Percentiles rank a stretch among this genome's conserved stretches.
phyloP scores from a whole-genome alignment of 192 early-diverging fungal genomes.

The Allomyces macrogynus region DNA sequence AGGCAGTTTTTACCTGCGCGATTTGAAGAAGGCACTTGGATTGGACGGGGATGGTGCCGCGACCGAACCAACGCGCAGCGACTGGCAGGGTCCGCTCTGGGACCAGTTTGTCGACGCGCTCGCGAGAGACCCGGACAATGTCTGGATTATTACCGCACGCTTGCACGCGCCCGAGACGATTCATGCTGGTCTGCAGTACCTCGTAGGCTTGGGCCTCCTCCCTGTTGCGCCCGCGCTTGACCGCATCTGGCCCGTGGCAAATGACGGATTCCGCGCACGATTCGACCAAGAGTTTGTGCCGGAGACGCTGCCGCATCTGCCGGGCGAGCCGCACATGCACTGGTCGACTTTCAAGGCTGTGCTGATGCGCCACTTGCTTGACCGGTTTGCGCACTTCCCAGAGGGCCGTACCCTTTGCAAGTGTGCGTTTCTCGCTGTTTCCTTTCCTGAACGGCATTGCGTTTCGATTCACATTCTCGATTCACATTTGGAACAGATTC shows the following conservation, averaged over 20 bases:
- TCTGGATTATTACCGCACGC: not conserved
- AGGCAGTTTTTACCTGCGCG: not conserved
- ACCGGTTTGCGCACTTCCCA: too few species aligned
- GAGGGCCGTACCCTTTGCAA: too few species aligned
- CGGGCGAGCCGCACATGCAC: not conserved
- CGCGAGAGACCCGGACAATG: not conserved
- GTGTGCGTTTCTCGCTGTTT: too few species aligned
- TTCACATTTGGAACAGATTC: too few species aligned
- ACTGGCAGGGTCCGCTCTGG: not conserved
- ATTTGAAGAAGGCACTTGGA: not conserved
- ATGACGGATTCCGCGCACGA: not conserved
- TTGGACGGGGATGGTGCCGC: not conserved
- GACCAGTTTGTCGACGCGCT: not conserved
- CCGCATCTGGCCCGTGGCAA: not conserved
- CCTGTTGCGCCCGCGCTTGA: not conserved
- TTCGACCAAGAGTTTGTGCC: not conserved
- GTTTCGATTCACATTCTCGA: too few species aligned
- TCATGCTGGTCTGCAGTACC: not conserved
- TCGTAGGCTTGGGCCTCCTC: not conserved
- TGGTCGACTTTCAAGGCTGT: not conserved
- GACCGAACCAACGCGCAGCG: too few species aligned
- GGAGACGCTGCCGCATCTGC: not conserved
- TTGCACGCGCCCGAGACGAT: not conserved
- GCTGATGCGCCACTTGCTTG: not conserved
- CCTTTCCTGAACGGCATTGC: too few species aligned